A percentile compares a stretch with the other conserved stretches of the same genome.
phyloP scores from a whole-genome alignment of 129 eudicot genomes.

The Apium graveolens region DNA sequence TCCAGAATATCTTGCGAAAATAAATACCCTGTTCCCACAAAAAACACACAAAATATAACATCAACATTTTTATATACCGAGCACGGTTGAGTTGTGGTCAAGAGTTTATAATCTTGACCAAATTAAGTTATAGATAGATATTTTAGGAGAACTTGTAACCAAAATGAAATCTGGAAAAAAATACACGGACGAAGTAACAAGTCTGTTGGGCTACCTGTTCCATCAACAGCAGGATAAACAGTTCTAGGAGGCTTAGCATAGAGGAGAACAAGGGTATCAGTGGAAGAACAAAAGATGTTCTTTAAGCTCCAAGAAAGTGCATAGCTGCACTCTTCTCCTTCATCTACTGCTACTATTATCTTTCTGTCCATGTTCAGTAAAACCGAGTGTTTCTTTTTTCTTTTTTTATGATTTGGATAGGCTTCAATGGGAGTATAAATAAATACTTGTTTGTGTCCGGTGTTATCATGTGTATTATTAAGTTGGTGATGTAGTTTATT shows the following conservation, averaged over 20 bases:
- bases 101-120: too few relatives aligned
- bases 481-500: too few relatives aligned
- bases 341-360: conserved; percentile 74
- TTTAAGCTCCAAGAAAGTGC: conserved; percentile 75
- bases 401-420: neutral
- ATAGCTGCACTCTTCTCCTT: conserved; percentile 65
- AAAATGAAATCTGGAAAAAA: too few relatives aligned
- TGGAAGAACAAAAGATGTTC: conserved; percentile 29
- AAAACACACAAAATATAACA: neutral
- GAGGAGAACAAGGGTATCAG: conserved; percentile 50
- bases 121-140: too few relatives aligned
- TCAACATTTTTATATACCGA: neutral
- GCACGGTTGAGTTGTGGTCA: neutral
- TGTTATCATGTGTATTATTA: too few relatives aligned
- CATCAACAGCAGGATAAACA: conserved; percentile 52
- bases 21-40: conserved; percentile 24
- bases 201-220: conserved; percentile 34
- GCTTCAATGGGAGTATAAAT: too few relatives aligned
- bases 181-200: neutral
- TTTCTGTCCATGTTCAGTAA: conserved; percentile 29
- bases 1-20: conserved; percentile 35
- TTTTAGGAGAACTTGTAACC: too few relatives aligned
- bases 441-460: too few relatives aligned
- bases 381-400: neutral
- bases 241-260: conserved; percentile 49